phyloP scores from a whole-genome alignment of 1,139 yeast genomes.

The Lodderomyces theae region DNA sequence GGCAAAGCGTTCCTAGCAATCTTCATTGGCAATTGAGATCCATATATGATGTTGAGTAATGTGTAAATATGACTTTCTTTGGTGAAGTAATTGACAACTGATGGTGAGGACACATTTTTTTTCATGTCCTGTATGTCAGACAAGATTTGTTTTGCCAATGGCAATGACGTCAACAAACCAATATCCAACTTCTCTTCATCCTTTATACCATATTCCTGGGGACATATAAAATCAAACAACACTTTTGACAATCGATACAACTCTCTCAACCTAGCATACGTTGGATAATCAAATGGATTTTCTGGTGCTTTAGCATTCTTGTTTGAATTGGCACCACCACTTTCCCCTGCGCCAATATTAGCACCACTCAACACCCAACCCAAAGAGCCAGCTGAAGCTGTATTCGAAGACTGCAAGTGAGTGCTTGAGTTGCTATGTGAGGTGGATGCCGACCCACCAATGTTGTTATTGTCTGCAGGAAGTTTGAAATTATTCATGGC shows the following conservation, averaged over 20 bases:
- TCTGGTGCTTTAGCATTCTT: constrained; percentile 12
- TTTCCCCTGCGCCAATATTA: constrained; percentile 12
- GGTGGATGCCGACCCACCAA: constrained; percentile 8
- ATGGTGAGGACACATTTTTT: constrained; percentile 66
- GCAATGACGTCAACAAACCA: constrained; percentile 90
- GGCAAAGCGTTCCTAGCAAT: constrained; percentile 94
- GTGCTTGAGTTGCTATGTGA: constrained; percentile 27
- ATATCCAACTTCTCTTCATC: constrained; percentile 94
- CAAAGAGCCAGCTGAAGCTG: constrained; percentile 59
- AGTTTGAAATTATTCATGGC: constrained; percentile 75
- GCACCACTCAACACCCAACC: constrained; percentile 73
- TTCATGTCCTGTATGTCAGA: constrained; percentile 79
- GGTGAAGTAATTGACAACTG: constrained; percentile 86
- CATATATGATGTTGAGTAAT: constrained; percentile 82
- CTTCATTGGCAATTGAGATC: constrained; percentile 91
- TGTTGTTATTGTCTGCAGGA: constrained; percentile 33
- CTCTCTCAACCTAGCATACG: constrained; percentile 79
- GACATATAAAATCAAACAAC: constrained; percentile 93
- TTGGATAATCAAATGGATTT: constrained; percentile 79
- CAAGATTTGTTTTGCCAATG: constrained; percentile 85
- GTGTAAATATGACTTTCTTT: constrained; percentile 98
- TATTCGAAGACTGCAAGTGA: constrained; percentile 25
- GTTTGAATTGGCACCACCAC: neutral
- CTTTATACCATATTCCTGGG: constrained; percentile 97
- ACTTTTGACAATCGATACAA: constrained; percentile 88